Base-by-base conservation (phyloP, 768 basidiomycete species). In the Pholiota conissans region DNA sequence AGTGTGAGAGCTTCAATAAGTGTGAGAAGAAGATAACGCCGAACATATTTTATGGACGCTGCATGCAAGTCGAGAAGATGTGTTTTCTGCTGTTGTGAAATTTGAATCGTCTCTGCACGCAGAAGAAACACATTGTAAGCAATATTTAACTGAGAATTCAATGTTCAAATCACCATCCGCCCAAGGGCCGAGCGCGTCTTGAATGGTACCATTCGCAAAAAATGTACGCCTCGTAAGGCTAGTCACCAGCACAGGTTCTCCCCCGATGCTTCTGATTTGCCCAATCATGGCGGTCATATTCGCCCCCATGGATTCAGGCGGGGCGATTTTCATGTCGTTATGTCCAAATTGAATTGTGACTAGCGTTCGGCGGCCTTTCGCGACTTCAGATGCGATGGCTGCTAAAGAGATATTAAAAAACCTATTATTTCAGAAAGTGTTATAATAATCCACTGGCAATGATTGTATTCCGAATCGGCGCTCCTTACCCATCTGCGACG, bases 271-370 rank as follows among this genome's bases (percentile, higher is more conserved):
- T 9, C 74, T 67, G 49, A 78, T 67, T 55, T 76, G 69, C 51
- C 73, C 52, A 6, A 76, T 71, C 76, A 76, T 77, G 7, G 61
- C 61, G 14, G 77, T 78, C 37, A 77, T 47, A 53, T 79, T 77
- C 1, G 69, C 71, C 7, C 75, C 75, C 77, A 78, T 78, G 0
- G 74, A 76, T 56, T 73, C 76, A 3, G 77, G 75, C 39, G 75
- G 71, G 0, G 74, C 76, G 46, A 79, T 75, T 57, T 75, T 74
- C 66, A 69, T 69, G 55, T 74, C 73, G 45, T 75, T 78, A 59
- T 78, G 76, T 0, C 77, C 77, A 46, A 79, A 79, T 50, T 77
- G 76, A 20, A 79, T 68, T 0, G 76, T 79, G 13, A 74, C 74
- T 16, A 73, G 59, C 1, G 74, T 76, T 22, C 72, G 61, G 20